Percentiles rank a stretch among this genome's conserved stretches.
phyloP scores from a whole-genome alignment of 1,139 yeast genomes.

The Kurtzmaniella quercitrusa region DNA sequence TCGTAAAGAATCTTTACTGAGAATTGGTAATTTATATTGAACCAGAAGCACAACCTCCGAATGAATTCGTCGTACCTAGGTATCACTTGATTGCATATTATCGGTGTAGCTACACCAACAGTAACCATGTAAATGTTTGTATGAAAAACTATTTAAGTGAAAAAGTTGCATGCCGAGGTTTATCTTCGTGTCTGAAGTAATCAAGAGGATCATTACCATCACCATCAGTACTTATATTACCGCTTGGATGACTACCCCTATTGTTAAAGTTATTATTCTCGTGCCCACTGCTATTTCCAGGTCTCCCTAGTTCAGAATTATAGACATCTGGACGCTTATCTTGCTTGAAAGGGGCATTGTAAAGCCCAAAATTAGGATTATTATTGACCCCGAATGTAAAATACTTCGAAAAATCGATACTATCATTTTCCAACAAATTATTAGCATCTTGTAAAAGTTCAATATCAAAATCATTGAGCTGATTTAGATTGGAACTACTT shows the following conservation, averaged over 20 bases:
- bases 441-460: conserved; percentile 1
- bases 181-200: neutral
- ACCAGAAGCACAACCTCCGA: no score
- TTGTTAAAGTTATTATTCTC: neutral
- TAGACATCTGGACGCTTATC: neutral
- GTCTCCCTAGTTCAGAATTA: neutral
- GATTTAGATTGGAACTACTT: neutral
- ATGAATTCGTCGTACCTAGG: no score
- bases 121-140: no score
- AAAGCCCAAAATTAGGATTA: neutral
- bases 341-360: neutral
- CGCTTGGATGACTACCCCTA: no score
- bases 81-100: no score
- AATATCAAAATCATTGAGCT: conserved; percentile 1
- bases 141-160: neutral
- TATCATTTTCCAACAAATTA: neutral
- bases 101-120: no score
- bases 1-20: no score
- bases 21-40: no score
- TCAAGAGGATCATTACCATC: neutral
- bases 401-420: neutral
- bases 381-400: conserved; percentile 1
- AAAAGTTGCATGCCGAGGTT: neutral
- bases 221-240: neutral
- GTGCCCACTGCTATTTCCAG: neutral